Conservation (phyloP, 352 stramenopile species). For the Globisporangium sylvaticum region DNA sequence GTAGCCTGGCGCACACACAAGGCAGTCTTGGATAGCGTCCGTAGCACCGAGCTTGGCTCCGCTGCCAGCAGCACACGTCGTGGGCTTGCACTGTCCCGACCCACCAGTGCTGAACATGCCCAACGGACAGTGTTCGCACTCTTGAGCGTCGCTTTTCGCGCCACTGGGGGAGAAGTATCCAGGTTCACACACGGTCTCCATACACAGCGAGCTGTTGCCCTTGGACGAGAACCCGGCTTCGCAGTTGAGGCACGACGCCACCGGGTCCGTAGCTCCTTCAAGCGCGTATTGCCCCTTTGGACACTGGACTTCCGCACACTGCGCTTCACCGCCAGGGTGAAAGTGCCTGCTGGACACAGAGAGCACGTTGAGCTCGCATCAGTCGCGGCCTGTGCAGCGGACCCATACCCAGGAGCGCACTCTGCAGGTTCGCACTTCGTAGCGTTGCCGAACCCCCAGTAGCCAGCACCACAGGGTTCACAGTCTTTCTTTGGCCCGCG, state of each 20-base stretch:
- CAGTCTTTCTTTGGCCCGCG: conserved; percentile 35
- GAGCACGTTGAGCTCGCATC: conserved; percentile 29
- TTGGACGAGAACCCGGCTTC: conserved; percentile 29
- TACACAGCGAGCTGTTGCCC: conserved; percentile 36
- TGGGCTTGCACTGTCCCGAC: conserved; percentile 30
- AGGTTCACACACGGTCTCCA: conserved; percentile 24
- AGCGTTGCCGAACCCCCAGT: conserved; percentile 29
- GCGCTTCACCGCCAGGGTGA: conserved; percentile 24
- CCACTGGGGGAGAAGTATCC: conserved; percentile 38
- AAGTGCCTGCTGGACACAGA: conserved; percentile 28
- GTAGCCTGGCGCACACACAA: conserved; percentile 26
- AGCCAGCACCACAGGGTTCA: conserved; percentile 29
- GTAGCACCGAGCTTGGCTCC: conserved; percentile 26
- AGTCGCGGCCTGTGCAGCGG: conserved; percentile 16
- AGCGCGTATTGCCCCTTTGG: conserved; percentile 21
- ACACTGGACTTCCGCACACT: conserved; percentile 35
- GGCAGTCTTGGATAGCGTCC: conserved; percentile 20
- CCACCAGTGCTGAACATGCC: conserved; percentile 36
- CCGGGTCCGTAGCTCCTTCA: conserved; percentile 24
- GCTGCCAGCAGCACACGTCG: conserved; percentile 29
- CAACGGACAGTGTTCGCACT: conserved; percentile 33
- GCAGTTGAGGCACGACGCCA: conserved; percentile 27
- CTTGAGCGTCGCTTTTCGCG: conserved; percentile 17
- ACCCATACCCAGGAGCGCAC: conserved; percentile 31
- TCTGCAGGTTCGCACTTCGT: conserved; percentile 20